Evolutionary conservation across 2,329 filamentous ascomycete species (phyloP).

Genomic region (Talaromyces sp.): DNA sequence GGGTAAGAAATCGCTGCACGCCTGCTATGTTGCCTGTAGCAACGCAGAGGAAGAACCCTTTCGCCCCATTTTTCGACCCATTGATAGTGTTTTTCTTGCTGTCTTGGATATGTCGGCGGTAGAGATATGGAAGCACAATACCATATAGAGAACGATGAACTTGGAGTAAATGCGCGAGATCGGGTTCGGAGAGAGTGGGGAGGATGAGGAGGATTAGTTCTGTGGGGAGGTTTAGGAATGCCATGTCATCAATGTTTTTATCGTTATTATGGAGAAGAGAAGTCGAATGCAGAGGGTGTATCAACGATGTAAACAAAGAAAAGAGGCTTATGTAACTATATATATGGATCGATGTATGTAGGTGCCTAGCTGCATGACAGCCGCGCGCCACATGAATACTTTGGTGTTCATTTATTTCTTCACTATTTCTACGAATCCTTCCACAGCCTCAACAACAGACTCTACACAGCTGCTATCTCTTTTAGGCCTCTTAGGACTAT

Average conservation of each 20-base stretch:
- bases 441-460: no score
- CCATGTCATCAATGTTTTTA: not conserved
- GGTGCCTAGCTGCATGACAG: not conserved
- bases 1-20: not conserved
- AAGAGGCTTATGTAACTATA: not conserved
- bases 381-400: no score
- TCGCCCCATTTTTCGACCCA: not conserved
- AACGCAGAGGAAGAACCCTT: not conserved
- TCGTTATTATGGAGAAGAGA: not conserved
- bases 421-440: no score
- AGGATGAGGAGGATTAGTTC: constrained; percentile 1
- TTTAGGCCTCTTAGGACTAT: no score
- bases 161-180: not conserved
- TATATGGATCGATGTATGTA: no score
- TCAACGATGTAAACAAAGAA: not conserved
- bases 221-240: constrained; percentile 13
- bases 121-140: not conserved
- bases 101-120: not conserved
- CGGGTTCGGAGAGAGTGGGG: not conserved
- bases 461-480: no score
- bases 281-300: not conserved
- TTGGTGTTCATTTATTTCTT: no score
- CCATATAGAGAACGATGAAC: not conserved
- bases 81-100: not conserved
- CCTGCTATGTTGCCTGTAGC: not conserved